phyloP scores from a whole-genome alignment of 2,329 filamentous ascomycete species.

The Penicillium brasilianum region DNA sequence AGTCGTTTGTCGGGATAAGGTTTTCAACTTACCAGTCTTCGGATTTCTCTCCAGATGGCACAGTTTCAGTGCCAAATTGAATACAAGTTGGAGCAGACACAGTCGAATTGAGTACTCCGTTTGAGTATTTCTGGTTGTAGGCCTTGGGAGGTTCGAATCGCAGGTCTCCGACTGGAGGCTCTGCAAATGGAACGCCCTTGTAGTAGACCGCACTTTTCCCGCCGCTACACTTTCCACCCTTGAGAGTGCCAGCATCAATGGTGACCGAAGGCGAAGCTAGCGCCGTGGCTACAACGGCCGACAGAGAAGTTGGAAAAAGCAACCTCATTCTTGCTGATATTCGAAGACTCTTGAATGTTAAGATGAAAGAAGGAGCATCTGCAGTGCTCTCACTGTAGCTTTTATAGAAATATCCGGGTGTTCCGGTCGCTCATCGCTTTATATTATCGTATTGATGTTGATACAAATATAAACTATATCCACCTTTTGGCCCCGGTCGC shows the following conservation, averaged over 20 bases:
- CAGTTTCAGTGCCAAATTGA: background rate
- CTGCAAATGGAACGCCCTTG: conserved; percentile 28
- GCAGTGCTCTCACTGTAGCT: background rate
- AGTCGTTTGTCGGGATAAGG: background rate
- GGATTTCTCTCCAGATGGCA: background rate
- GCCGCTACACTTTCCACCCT: conserved; percentile 24
- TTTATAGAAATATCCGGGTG: background rate
- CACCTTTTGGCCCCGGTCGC: background rate
- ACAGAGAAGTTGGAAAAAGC: conserved; percentile 14
- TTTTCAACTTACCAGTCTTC: background rate
- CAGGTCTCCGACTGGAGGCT: conserved; percentile 26
- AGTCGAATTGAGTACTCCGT: conserved; percentile 25
- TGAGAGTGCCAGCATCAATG: conserved; percentile 26
- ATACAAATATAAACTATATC: background rate
- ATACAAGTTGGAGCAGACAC: background rate
- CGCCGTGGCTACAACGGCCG: conserved; percentile 14
- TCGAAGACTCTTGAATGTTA: background rate
- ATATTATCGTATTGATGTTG: background rate
- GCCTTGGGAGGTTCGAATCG: conserved; percentile 30
- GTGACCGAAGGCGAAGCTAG: conserved; percentile 22
- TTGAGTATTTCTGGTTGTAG: conserved; percentile 22
- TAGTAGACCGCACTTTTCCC: conserved; percentile 24
- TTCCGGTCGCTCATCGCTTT: background rate
- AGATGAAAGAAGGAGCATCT: background rate
- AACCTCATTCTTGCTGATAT: background rate